Evolutionary conservation across 2,329 filamentous ascomycete species (phyloP), one percentile per base, ranked within the genome.

Genomic region (Apiospora aurea): DNA sequence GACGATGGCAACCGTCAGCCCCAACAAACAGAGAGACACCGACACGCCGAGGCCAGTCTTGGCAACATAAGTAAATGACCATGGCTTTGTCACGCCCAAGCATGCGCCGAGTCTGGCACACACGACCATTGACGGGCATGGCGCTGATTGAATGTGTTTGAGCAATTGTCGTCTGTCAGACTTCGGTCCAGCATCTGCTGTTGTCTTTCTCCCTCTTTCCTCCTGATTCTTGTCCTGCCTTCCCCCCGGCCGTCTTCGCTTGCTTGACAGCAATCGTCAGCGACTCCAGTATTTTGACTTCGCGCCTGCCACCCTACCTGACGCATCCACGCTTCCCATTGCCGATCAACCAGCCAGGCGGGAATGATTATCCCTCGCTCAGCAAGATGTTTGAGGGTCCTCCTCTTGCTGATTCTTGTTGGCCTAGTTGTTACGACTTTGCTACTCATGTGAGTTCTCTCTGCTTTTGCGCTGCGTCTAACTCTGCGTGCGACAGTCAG

Each of bases 311-410:
- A 41, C 18, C 29, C 21, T 10, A 24, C 29, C 51, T 29, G 4
- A 57, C 53, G 29, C 53, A 61, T 38, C 14, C 51, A 57, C 51
- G 51, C 51, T 61, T 61, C 14, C 51, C 53, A 34, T 61, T 61
- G 26, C 26, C 6, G 26, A 34, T 34, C 57, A n/a, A 24, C 57
- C 57, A 38, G 53, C 18, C 46, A 21, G 53, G 13, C 66, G 24
- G 66, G 66, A 47, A 69, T 69, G 68, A 41, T 69, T 51, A 14
- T 57, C 68, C 47, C 47, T 26, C 68, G 68, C 68, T 47, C 44
- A 18, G 38, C 38, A 41, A 38, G 47, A 51, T 69, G 68, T 51
- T 4, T 53, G 68, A 69, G 68, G 68, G 8, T 53, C 11, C 47
- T 69, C 46, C 34, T 69, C n/a, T 21, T 69, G 47, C 18, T 57